Conservation (phyloP, 441 rosid species). For the Raphanus hybrid region DNA sequence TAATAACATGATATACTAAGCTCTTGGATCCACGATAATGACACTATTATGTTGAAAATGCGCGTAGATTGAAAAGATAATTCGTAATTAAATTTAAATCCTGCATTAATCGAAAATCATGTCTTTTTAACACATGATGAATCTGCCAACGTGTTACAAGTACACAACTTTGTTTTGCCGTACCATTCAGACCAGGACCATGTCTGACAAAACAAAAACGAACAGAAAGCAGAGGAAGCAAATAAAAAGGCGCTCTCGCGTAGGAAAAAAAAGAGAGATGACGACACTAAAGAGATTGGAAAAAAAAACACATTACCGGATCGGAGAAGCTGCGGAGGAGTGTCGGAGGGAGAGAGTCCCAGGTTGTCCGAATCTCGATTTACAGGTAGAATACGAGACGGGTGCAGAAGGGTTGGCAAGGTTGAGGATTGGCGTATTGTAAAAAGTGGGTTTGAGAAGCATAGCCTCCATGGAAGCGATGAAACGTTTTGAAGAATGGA, state of each 20-base stretch:
- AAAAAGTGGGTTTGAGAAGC: slow-evolving; percentile 30
- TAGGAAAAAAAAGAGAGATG: not conserved
- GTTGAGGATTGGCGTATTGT: slow-evolving; percentile 10
- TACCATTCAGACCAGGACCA: slow-evolving; percentile 19
- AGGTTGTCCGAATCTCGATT: slow-evolving; percentile 26
- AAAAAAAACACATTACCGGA: slow-evolving; percentile 22
- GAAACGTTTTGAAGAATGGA: not conserved
- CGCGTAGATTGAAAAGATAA: not conserved
- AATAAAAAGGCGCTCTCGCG: slow-evolving; percentile 12
- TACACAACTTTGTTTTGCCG: slow-evolving; percentile 4
- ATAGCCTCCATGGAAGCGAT: slow-evolving; percentile 41
- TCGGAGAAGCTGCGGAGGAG: slow-evolving; percentile 38
- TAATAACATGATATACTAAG: not conserved
- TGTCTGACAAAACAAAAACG: slow-evolving; percentile 11
- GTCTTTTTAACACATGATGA: not conserved
- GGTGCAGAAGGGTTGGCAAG: slow-evolving; percentile 29
- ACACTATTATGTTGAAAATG: not conserved
- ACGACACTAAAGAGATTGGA: too few relatives aligned
- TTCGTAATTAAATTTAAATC: not conserved
- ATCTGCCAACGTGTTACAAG: slow-evolving; percentile 14
- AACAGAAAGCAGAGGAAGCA: slow-evolving; percentile 9
- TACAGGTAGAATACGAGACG: slow-evolving; percentile 24
- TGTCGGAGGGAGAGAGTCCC: slow-evolving; percentile 33
- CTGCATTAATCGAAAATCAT: not conserved
- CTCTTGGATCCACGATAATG: not conserved